Percentiles rank a stretch among this genome's conserved stretches.
Conservation (phyloP, 352 stramenopile genomes). For the Pelagophyceae sp. region DNA sequence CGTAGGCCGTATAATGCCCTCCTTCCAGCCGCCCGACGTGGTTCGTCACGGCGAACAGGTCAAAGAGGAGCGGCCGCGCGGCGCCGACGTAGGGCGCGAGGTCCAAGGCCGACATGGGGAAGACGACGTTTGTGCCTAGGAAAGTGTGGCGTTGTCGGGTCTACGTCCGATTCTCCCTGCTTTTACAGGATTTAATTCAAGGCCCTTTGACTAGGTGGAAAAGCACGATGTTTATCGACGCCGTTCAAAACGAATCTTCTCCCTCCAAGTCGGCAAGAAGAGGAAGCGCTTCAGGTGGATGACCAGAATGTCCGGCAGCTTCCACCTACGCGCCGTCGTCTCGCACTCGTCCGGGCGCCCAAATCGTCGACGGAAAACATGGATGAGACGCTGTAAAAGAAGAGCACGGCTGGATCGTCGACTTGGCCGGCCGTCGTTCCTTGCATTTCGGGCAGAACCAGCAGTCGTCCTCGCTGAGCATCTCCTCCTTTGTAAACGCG, state of each 20-base stretch:
- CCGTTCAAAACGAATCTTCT: no score
- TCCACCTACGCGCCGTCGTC: no score
- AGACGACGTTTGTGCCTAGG: constrained; percentile 60
- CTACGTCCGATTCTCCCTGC: no score
- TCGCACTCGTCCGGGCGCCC: no score
- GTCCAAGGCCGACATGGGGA: constrained; percentile 69
- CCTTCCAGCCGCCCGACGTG: constrained; percentile 52
- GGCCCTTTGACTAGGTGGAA: constrained; percentile 29
- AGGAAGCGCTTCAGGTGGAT: constrained; percentile 99
- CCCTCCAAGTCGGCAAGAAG: constrained; percentile 67
- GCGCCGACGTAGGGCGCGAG: constrained; percentile 66
- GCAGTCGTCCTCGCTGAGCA: constrained; percentile 64
- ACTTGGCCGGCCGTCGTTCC: constrained; percentile 82
- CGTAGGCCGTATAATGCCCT: constrained; percentile 54
- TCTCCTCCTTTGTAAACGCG: constrained; percentile 89
- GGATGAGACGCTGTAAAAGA: no score
- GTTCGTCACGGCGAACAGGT: constrained; percentile 48
- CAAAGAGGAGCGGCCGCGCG: constrained; percentile 25
- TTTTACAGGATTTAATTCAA: no score
- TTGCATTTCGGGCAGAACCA: constrained; percentile 95
- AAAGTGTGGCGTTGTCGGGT: no score
- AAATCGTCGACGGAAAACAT: no score
- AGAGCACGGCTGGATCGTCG: constrained; percentile 92
- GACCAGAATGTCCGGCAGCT: constrained; percentile 86
- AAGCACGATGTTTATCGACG: constrained; percentile 25